Conservation (phyloP, 2,329 filamentous ascomycete species). For the Cytospora leucostoma region DNA sequence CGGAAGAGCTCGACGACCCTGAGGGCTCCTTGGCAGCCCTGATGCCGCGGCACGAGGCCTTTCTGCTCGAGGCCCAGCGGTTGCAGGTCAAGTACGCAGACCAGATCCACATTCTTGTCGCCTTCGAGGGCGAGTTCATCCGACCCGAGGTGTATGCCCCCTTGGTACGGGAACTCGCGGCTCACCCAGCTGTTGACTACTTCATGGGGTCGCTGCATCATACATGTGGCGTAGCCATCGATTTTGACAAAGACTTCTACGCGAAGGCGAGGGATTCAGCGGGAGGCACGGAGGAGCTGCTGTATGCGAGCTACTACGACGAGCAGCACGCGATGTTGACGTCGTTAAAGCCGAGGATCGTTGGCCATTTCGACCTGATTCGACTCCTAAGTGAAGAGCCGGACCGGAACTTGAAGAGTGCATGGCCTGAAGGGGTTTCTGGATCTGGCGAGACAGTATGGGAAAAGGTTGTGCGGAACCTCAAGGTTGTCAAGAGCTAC, state of each 20-base stretch:
- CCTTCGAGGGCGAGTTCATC: constrained; percentile 94
- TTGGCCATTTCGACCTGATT: constrained; percentile 94
- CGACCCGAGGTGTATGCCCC: constrained; percentile 58
- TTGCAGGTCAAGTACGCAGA: constrained; percentile 69
- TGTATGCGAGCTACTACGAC: constrained; percentile 87
- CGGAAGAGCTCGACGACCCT: constrained; percentile 71
- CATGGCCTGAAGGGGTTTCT: constrained; percentile 42
- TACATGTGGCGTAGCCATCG: constrained; percentile 82
- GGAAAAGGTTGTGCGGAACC: constrained; percentile 71
- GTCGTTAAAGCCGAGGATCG: constrained; percentile 70
- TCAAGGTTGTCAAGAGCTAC: constrained; percentile 69
- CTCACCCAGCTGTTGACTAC: constrained; percentile 72
- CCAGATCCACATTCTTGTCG: constrained; percentile 78
- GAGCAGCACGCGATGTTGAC: constrained; percentile 79
- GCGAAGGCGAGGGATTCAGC: constrained; percentile 48
- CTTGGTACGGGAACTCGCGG: constrained; percentile 60
- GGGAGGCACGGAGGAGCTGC: constrained; percentile 62
- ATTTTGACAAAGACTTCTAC: constrained; percentile 75
- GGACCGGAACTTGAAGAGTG: constrained; percentile 56
- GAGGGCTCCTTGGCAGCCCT: constrained; percentile 51
- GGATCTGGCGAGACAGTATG: constrained; percentile 58
- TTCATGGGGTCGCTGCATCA: constrained; percentile 95
- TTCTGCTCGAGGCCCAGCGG: constrained; percentile 72
- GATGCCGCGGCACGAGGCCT: constrained; percentile 64
- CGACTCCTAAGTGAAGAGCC: constrained; percentile 74